Evolutionary conservation across 257 asterid species (phyloP).

Genomic region (Solanum boliviense): DNA sequence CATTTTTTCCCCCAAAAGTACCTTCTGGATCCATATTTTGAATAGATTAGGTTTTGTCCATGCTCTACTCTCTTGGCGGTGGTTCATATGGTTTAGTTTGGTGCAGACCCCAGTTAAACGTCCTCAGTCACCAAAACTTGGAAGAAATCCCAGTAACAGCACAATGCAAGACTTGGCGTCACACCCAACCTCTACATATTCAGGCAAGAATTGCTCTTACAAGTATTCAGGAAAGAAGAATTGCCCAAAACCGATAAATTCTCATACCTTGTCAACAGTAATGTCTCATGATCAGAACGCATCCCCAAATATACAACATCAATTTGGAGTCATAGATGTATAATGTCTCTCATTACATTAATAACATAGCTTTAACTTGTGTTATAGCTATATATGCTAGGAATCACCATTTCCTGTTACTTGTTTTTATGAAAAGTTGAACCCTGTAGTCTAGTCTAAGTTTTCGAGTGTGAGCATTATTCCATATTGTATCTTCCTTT

Average conservation of each 20-base stretch:
- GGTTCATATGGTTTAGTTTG: background rate
- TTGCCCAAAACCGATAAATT: conserved; percentile 11
- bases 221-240: conserved; percentile 14
- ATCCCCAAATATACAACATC: conserved; percentile 8
- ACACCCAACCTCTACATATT: conserved; percentile 29
- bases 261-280: background rate
- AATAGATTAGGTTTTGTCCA: background rate
- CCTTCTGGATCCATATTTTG: background rate
- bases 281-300: background rate
- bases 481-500: background rate
- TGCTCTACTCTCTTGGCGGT: background rate
- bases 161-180: conserved; percentile 33
- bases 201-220: conserved; percentile 22
- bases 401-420: background rate
- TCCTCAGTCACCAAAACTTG: conserved; percentile 26
- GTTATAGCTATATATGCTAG: background rate
- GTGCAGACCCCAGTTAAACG: conserved; percentile 36
- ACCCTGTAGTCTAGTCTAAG: background rate
- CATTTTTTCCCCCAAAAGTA: background rate
- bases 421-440: background rate
- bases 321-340: background rate
- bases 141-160: conserved; percentile 25
- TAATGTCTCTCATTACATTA: background rate
- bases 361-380: background rate
- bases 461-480: background rate